These are phyloP conservation scores for Ceratobasidium sp. DNA, from an alignment of 1,284 basidiomycete genomes.

Conservation along the genomic window DNA sequence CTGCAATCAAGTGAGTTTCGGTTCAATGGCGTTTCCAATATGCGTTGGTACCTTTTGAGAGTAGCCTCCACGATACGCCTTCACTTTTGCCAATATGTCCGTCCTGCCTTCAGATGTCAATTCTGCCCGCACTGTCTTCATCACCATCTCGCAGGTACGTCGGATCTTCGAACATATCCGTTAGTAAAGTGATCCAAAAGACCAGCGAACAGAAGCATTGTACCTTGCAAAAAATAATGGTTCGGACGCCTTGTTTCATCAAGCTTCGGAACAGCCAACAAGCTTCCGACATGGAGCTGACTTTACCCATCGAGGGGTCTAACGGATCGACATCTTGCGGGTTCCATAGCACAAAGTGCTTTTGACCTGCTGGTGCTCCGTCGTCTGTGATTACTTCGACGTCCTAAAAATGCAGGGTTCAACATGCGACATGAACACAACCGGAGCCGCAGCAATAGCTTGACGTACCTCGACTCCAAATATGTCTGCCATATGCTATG, in stretches of 20 bases:
- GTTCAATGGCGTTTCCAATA: not conserved
- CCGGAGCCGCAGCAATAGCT: not conserved
- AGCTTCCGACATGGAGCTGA: conserved; percentile 76
- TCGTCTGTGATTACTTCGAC: conserved; percentile 81
- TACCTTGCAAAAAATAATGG: conserved; percentile 91
- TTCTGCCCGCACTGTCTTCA: conserved; percentile 80
- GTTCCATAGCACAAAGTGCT: conserved; percentile 84
- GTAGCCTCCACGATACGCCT: conserved; percentile 87
- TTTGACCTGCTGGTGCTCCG: conserved; percentile 83
- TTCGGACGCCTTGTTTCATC: conserved; percentile 82
- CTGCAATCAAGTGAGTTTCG: conserved; percentile 53
- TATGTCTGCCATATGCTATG: conserved; percentile 74
- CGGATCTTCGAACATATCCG: conserved; percentile 64
- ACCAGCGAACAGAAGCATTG: conserved; percentile 41
- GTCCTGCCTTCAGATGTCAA: conserved; percentile 78
- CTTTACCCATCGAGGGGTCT: conserved; percentile 67
- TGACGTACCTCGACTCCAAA: conserved; percentile 69
- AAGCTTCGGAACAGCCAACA: conserved; percentile 80
- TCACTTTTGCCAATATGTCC: conserved; percentile 81
- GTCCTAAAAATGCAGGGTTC: conserved; percentile 54
- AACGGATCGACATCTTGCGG: conserved; percentile 70
- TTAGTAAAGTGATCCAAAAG: not conserved
- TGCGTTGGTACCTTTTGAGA: conserved; percentile 59
- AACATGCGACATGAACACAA: too few relatives aligned
- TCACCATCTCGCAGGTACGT: conserved; percentile 84